Evolutionary conservation across 768 basidiomycete genomes (phyloP), one percentile per base, ranked within the genome.

Genomic region (Agrocybe praecox): DNA sequence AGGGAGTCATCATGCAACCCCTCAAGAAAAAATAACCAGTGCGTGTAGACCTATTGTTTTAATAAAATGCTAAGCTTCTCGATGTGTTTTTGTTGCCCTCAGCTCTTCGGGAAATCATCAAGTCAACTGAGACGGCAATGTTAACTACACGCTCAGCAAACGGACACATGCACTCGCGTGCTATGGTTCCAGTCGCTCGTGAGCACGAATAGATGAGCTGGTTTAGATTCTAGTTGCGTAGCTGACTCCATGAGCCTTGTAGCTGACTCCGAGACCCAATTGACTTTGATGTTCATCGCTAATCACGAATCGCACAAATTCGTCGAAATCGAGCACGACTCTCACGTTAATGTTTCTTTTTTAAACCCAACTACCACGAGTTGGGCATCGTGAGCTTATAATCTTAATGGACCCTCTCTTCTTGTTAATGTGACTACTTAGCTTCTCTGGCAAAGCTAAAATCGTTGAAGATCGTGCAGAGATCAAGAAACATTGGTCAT

Each of bases 271-370:
- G 74, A 80, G 10, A 76, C 74, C 23, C 80, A 85, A 56, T 63
- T 87, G 54, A 81, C 75, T 43, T 81, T 92, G 55, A 63, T 82
- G 11, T 92, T 92, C 74, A 72, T 92, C 60, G 87, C 84, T 22
- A 94, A 94, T 69, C 88, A 87, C 42, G 83, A 73, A 1, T 84
- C 89, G 5, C 78, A 76, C 67, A 94, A 94, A 65, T 88, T 85
- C 59, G 85, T 89, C 24, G 90, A 94, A 66, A 84, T 94, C 49
- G 69, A 87, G 63, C 81, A 89, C 62, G 90, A 94, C 65, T 66
- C 77, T 1, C 82, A 92, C 68, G 90, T 91, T 64, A 95, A 96
- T 66, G 84, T 94, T 56, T 85, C 85, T 57, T 94, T 92, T 70
- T 84, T 82, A 65, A 86, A 94, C 61, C 76, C 79, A 12, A 74